Evolutionary conservation across 495 filamentous ascomycete species (phyloP).

Genomic region (Parachaetomium inaequale): DNA sequence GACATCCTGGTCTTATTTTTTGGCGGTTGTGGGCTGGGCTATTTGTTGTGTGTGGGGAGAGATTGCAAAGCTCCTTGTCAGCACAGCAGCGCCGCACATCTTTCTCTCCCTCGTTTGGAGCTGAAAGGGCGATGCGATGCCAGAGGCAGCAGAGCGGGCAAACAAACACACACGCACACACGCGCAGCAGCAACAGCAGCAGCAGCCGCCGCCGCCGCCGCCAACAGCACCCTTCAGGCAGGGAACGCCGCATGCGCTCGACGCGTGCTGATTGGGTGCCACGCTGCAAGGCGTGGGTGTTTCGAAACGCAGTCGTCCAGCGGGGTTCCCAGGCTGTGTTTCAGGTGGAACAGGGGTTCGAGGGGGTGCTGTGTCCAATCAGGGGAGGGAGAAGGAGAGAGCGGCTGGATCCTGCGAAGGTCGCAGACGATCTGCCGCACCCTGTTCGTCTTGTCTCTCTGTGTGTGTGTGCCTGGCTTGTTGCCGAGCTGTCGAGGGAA

Average conservation of each 20-base stretch:
- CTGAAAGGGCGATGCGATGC: too few species aligned
- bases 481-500: too few species aligned
- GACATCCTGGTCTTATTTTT: background rate
- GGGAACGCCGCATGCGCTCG: background rate
- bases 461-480: background rate
- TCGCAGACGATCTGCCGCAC: conserved; percentile 24
- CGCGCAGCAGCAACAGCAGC: background rate
- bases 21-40: too few species aligned
- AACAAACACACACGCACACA: too few species aligned
- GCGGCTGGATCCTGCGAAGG: background rate
- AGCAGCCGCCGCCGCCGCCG: background rate
- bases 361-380: background rate
- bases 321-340: conserved; percentile 26
- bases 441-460: background rate
- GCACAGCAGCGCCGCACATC: background rate
- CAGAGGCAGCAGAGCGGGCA: background rate
- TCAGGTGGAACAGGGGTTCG: conserved; percentile 23
- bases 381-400: background rate
- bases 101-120: background rate
- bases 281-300: conserved; percentile 28
- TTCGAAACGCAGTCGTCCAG: conserved; percentile 30
- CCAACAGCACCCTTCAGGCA: background rate
- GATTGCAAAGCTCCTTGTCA: background rate
- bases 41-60: too few species aligned
- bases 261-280: conserved; percentile 27